Conservation (phyloP, 345 rosid genomes). For the Theobroma cacao region DNA sequence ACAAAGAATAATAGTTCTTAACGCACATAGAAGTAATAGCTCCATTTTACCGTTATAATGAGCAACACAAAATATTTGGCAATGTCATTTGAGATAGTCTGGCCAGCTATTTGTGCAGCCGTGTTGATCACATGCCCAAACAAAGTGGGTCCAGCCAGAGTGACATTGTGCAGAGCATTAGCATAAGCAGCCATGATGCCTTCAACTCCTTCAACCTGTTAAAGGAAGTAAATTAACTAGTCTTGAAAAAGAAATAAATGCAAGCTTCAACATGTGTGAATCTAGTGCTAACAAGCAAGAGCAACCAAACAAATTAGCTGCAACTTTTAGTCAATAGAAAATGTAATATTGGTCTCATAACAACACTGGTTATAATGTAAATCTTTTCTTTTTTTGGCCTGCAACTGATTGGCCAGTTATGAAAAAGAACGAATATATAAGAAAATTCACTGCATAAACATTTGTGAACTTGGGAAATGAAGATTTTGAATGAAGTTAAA, state of each 20-base stretch:
- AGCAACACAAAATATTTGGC: constrained; percentile 56
- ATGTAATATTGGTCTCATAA: too few relatives aligned
- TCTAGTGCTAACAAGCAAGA: background rate
- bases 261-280: background rate
- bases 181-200: constrained; percentile 83
- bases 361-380: too few relatives aligned
- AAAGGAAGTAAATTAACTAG: background rate
- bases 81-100: constrained; percentile 23
- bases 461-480: too few relatives aligned
- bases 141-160: constrained; percentile 71
- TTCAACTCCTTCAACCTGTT: constrained; percentile 78
- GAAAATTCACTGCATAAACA: too few relatives aligned
- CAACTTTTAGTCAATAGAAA: background rate
- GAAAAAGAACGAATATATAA: background rate
- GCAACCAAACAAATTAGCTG: background rate
- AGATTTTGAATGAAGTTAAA: too few relatives aligned
- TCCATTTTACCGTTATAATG: constrained; percentile 48
- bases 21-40: background rate
- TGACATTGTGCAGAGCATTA: constrained; percentile 47
- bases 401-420: background rate
- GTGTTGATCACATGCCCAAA: constrained; percentile 58
- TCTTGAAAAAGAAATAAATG: background rate
- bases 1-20: background rate
- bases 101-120: constrained; percentile 55
- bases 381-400: background rate